Conservation (phyloP, 2,329 filamentous ascomycete species). For the Sclerotinia spermophila region DNA sequence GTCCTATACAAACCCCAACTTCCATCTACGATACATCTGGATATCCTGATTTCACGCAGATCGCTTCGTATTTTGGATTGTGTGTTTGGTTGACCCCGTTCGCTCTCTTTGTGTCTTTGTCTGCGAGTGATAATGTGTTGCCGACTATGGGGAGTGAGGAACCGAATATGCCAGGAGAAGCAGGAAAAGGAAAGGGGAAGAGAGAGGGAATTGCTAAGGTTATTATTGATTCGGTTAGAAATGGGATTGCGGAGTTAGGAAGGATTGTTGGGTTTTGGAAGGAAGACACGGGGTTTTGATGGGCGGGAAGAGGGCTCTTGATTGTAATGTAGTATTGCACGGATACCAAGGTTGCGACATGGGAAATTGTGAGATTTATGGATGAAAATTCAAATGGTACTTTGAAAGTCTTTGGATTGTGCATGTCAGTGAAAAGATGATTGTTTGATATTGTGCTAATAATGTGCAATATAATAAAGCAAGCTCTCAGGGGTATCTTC, state of each 20-base stretch:
- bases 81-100: constrained; percentile 98
- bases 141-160: constrained; percentile 83
- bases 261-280: constrained; percentile 32
- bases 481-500: constrained; percentile 29
- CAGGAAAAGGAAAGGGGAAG: constrained; percentile 46
- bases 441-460: constrained; percentile 11
- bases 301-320: constrained; percentile 11
- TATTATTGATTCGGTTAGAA: constrained; percentile 56
- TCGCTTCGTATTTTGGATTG: constrained; percentile 91
- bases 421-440: background rate
- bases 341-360: constrained; percentile 2
- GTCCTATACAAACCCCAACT: constrained; percentile 56
- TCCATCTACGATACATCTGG: constrained; percentile 60
- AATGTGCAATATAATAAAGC: constrained; percentile 6
- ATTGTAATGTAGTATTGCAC: constrained; percentile 12
- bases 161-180: constrained; percentile 38
- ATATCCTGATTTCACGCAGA: constrained; percentile 84
- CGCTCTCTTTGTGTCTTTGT: constrained; percentile 88
- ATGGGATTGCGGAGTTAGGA: constrained; percentile 44
- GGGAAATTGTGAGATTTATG: constrained; percentile 2
- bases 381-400: background rate
- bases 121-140: constrained; percentile 89
- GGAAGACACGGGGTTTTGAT: constrained; percentile 32
- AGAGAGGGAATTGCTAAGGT: constrained; percentile 65
- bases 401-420: no score